phyloP scores from a whole-genome alignment of 2,329 filamentous ascomycete genomes.

The Exserohilum turcica region DNA sequence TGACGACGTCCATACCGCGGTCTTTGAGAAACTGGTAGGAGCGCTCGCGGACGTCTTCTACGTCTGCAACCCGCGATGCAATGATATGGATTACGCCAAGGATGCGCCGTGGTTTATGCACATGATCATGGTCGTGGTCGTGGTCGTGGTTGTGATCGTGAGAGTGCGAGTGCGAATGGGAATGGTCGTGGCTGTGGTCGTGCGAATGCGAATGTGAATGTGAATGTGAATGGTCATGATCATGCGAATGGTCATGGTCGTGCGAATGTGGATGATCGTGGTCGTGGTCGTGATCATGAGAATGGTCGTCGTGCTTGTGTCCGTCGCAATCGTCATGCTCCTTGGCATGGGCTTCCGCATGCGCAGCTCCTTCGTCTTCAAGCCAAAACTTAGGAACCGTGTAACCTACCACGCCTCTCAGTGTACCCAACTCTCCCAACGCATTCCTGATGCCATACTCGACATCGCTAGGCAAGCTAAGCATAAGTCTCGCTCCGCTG shows the following conservation, averaged over 20 bases:
- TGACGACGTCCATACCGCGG: slow-evolving; percentile 77
- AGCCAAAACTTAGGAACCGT: slow-evolving; percentile 91
- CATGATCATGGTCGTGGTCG: slow-evolving; percentile 45
- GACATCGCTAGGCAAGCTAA: slow-evolving; percentile 81
- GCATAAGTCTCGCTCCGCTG: slow-evolving; percentile 79
- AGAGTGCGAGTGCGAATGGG: slow-evolving; percentile 7
- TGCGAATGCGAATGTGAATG: no score
- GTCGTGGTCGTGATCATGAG: slow-evolving; percentile 21
- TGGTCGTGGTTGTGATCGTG: slow-evolving; percentile 27
- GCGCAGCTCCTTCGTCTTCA: slow-evolving; percentile 64
- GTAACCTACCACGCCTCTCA: slow-evolving; percentile 85
- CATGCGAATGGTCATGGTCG: slow-evolving; percentile 13
- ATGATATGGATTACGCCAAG: slow-evolving; percentile 87
- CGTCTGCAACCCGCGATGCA: slow-evolving; percentile 70
- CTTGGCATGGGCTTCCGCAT: slow-evolving; percentile 51
- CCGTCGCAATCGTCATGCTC: slow-evolving; percentile 38
- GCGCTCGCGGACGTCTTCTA: slow-evolving; percentile 84
- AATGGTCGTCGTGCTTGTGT: slow-evolving; percentile 25
- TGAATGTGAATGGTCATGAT: slow-evolving; percentile 29
- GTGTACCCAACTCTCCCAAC: slow-evolving; percentile 77
- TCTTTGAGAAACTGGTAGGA: slow-evolving; percentile 72
- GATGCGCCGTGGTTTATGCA: slow-evolving; percentile 55
- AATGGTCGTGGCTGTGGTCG: slow-evolving; percentile 36
- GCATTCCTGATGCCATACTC: slow-evolving; percentile 90
- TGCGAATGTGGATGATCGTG: slow-evolving; percentile 38